Evolutionary conservation across 2,329 filamentous ascomycete genomes (phyloP), one percentile per base, ranked within the genome.

Genomic region (Penicillium sp.): DNA sequence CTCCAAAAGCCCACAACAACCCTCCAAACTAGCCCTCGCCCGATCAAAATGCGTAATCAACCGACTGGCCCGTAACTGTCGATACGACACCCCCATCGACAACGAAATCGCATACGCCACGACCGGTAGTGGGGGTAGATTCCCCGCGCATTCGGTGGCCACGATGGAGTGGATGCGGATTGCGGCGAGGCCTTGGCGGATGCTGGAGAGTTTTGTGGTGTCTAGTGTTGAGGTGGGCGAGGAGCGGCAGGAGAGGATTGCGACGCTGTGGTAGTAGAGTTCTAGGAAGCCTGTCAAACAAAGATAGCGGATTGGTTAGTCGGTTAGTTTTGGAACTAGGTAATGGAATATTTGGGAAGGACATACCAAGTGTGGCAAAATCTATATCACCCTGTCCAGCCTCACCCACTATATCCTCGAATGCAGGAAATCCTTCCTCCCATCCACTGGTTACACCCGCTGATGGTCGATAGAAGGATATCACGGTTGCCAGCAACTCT

Each of bases 41-140:
- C 74, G 73, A 42, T 77, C 70, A 40, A 72, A 69, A 56, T 78
- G 73, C 12, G 74, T 77, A 56, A 75, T 81, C 10, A 84, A 73
- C 55, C 79, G 82, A 60, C 82, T 82, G 54, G 82, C 81, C 26
- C 85, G 83, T 49, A 85, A 81, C 59, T 86, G 82, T 17, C 85
- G 82, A 67, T 87, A 87, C 2, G 84, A 82, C 1, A 86, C 84
- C 2, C 83, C 83, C 62, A 86, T 78, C 3, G 84, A 83, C 6
- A 87, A 76, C 0, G 83, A 81, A 19, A 86, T 78, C 4, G 84
- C 82, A 65, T 86, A 87, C 3, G 85, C 84, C 15, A 86, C 78
- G 5, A 86, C 77, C 1, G 85, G 85, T 4, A 86, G 73, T 0
- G 84, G 83, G 26, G 84, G 79, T 1, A 87, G 74, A 13, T 77